phyloP scores from a whole-genome alignment of 2,329 filamentous ascomycete species.

The Nigrospora osmanthi region DNA sequence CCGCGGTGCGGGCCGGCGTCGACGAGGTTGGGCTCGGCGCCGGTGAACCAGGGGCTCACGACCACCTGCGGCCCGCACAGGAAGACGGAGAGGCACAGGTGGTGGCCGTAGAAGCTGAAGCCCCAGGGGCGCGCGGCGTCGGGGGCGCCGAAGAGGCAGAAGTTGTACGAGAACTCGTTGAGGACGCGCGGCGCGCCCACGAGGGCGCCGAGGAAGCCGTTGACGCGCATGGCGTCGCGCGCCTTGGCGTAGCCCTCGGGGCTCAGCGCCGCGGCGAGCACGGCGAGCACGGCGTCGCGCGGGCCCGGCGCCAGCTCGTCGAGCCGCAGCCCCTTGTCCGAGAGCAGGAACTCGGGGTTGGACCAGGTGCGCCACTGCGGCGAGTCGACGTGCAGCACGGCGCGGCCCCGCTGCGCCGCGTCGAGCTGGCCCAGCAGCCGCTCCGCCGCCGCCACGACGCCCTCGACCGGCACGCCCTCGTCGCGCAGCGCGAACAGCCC shows the following conservation, averaged over 20 bases:
- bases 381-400: conserved; percentile 58
- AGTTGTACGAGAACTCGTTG: conserved; percentile 73
- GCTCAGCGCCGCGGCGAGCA: conserved; percentile 54
- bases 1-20: conserved; percentile 56
- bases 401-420: conserved; percentile 35
- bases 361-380: conserved; percentile 64
- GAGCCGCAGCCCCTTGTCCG: conserved; percentile 60
- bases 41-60: conserved; percentile 69
- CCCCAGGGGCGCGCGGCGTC: conserved; percentile 57
- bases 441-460: conserved; percentile 45
- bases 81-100: conserved; percentile 67
- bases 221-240: conserved; percentile 62
- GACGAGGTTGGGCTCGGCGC: conserved; percentile 71
- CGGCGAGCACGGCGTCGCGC: conserved; percentile 40
- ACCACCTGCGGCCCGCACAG: conserved; percentile 58
- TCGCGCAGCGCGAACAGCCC: conserved; percentile 53
- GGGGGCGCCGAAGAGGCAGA: conserved; percentile 60
- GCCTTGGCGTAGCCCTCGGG: conserved; percentile 67
- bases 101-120: conserved; percentile 70
- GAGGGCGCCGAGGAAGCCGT: conserved; percentile 66
- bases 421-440: conserved; percentile 37
- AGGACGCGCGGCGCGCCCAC: conserved; percentile 54
- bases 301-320: conserved; percentile 44
- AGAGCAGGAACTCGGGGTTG: conserved; percentile 67
- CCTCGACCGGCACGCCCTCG: conserved; percentile 51